Conservation (phyloP, 768 basidiomycete genomes). For the Roridomyces roridus region DNA sequence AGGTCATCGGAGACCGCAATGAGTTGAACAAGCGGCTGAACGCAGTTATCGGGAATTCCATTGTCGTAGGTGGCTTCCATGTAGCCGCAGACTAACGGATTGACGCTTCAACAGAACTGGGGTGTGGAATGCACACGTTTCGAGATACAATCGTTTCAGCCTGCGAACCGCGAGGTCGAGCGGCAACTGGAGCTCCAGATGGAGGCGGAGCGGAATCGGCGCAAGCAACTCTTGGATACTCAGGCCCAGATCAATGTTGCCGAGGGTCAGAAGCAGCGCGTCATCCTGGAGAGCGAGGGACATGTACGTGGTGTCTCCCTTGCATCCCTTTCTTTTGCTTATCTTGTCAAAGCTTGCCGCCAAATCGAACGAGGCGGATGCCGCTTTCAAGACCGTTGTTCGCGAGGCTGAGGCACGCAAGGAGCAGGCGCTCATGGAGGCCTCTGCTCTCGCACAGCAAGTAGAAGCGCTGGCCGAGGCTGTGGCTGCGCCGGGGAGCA, state of each 20-base stretch:
- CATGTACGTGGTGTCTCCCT: slow-evolving; percentile 38
- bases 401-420: slow-evolving; percentile 56
- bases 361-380: slow-evolving; percentile 62
- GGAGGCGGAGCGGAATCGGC: slow-evolving; percentile 62
- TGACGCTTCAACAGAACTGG: slow-evolving; percentile 45
- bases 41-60: slow-evolving; percentile 54
- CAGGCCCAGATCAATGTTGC: slow-evolving; percentile 65
- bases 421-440: slow-evolving; percentile 21
- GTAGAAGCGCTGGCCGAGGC: slow-evolving; percentile 51
- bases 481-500: slow-evolving; percentile 37
- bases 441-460: slow-evolving; percentile 22
- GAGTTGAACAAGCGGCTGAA: slow-evolving; percentile 55
- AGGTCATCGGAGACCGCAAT: slow-evolving; percentile 63
- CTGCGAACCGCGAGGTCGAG: slow-evolving; percentile 66
- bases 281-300: slow-evolving; percentile 62
- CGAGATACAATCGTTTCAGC: slow-evolving; percentile 66
- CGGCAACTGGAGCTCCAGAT: slow-evolving; percentile 67
- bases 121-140: slow-evolving; percentile 64
- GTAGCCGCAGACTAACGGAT: neutral
- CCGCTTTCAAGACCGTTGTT: slow-evolving; percentile 53
- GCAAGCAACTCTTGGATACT: slow-evolving; percentile 63
- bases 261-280: slow-evolving; percentile 62
- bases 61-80: slow-evolving; percentile 39
- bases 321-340: neutral
- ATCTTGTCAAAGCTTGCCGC: slow-evolving; percentile 44